Percentiles rank a stretch among this genome's conserved stretches.
These are phyloP conservation scores for Pseudocercospora ulei DNA, from an alignment of 2,329 filamentous ascomycete genomes.

Conservation along the genomic window DNA sequence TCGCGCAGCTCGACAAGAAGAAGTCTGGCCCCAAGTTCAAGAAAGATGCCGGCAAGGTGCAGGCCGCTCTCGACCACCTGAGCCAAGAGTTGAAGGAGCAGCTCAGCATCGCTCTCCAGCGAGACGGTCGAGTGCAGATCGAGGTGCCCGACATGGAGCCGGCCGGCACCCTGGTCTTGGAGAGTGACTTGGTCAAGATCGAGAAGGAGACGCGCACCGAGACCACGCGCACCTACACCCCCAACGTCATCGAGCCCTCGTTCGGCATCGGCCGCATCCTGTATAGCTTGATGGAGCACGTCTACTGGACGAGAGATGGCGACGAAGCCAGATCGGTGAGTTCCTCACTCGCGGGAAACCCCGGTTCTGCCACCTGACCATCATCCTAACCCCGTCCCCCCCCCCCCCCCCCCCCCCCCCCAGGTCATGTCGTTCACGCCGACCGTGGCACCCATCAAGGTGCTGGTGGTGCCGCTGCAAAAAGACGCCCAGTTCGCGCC, in stretches of 20 bases:
- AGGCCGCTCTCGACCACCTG: conserved; percentile 64
- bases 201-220: conserved; percentile 74
- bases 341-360: too few species aligned
- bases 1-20: conserved; percentile 83
- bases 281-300: conserved; percentile 87
- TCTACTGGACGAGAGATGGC: conserved; percentile 80
- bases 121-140: conserved; percentile 64
- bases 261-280: conserved; percentile 94
- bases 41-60: conserved; percentile 80
- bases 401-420: too few species aligned
- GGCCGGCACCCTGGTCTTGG: conserved; percentile 65
- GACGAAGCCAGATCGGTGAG: conserved; percentile 80
- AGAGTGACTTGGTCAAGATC: conserved; percentile 69
- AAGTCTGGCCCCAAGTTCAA: conserved; percentile 92
- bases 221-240: conserved; percentile 80
- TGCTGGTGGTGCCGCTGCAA: conserved; percentile 82
- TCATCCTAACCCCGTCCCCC: too few species aligned
- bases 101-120: conserved; percentile 62
- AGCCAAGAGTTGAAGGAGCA: conserved; percentile 73
- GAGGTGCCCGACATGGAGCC: conserved; percentile 55
- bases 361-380: too few species aligned
- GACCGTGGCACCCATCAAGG: conserved; percentile 83
- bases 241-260: conserved; percentile 80
- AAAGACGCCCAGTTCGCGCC: conserved; percentile 70
- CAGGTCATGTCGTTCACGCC: conserved; percentile 65